Evolutionary conservation across 345 rosid genomes (phyloP).

Genomic region (Hibiscus mutabilis): DNA sequence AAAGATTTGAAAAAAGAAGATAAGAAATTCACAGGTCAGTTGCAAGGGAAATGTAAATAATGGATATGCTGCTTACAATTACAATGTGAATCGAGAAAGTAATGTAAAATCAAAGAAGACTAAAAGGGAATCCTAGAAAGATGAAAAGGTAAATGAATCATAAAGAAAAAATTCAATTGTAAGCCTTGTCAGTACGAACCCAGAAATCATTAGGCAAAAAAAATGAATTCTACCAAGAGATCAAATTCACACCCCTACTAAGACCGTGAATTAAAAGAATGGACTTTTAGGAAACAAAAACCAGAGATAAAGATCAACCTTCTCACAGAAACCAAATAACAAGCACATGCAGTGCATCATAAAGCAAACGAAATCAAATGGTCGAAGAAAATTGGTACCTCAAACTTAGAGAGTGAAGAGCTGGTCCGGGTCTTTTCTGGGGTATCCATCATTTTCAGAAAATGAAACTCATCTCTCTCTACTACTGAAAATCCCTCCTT

Average conservation of each 20-base stretch:
- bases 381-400: conserved; percentile 29
- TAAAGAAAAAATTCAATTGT: too few species aligned
- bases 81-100: not conserved
- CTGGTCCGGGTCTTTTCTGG: conserved; percentile 62
- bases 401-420: too few species aligned
- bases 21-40: not conserved
- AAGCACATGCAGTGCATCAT: conserved; percentile 7
- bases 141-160: too few species aligned
- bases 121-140: not conserved
- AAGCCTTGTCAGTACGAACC: not conserved
- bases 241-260: not conserved
- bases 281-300: not conserved
- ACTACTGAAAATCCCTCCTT: not conserved
- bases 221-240: not conserved
- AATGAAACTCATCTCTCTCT: conserved; percentile 9
- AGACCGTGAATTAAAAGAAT: conserved; percentile 9
- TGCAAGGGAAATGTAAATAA: not conserved
- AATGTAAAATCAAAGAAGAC: not conserved
- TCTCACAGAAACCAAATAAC: not conserved
- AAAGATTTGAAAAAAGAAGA: not conserved
- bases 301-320: not conserved
- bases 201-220: not conserved
- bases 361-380: not conserved
- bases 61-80: not conserved
- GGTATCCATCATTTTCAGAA: conserved; percentile 55